Base-by-base conservation (phyloP, 2,329 filamentous ascomycete species). In the Ophiostoma sp. region DNA sequence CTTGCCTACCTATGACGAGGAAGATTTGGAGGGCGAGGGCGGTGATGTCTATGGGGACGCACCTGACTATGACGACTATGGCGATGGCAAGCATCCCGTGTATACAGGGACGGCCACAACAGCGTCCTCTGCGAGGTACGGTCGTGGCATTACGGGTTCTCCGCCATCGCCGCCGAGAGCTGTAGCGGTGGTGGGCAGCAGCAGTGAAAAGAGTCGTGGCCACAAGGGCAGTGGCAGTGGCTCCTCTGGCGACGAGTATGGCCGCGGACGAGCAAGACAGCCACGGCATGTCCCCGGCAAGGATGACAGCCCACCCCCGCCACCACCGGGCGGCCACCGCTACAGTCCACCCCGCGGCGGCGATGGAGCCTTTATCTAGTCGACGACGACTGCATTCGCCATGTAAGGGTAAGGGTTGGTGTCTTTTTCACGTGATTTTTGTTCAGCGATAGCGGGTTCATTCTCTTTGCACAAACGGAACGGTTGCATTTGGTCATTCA, bases 81-180 rank as follows among this genome's bases (percentile, higher is more conserved):
- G 69, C 39, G 66, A 72, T 39, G 45, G 61, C n/a, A 72, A 71
- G 5, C 73, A 75, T 19, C 80, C 79, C 50, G 63, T 74, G 6
- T 80, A 82, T 33, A 52, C 17, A 8, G 48, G 45, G 1, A 50
- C 66, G 59, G 59, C 33, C 19, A 12, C 4, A 1, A 25, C 63
- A 11, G 78, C 80, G 48, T 81, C 81, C 75, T 74, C 77, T 70
- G 70, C 75, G 33, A 79, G 79, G 22, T 85, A 85, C 52, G 84
- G 84, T 1, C 82, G 83, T 31, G 83, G 82, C 12, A 84, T 85
- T 71, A 85, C 84, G 3, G 75, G 76, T 25, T 81, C 79, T 50
- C 79, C 82, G 57, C 80, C 82, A 4, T 76, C 42, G 36, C 63
- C 36, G 33, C 28, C 63, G 5, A 22, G 36, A 39, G 36, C 71